phyloP scores from a whole-genome alignment of 192 early-diverging fungal species.

The Linnemannia exigua region DNA sequence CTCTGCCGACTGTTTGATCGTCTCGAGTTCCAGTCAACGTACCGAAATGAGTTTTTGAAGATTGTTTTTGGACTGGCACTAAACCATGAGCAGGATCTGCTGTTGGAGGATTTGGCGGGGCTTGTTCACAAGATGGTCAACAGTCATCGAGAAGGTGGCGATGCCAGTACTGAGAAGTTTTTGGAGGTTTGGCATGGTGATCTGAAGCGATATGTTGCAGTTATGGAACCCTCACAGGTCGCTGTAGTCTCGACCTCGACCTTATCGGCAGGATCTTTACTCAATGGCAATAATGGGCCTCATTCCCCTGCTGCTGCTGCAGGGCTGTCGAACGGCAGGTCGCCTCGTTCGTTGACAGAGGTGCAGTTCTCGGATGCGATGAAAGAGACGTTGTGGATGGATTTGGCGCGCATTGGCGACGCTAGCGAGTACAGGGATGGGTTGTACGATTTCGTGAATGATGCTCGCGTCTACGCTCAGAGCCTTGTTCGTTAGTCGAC shows the following conservation, averaged over 20 bases:
- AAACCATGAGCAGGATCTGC: slow-evolving; percentile 32
- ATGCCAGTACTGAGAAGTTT: slow-evolving; percentile 12
- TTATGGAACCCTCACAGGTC: slow-evolving; percentile 29
- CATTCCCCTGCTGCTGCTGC: neutral
- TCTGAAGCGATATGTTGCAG: slow-evolving; percentile 39
- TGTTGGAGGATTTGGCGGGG: slow-evolving; percentile 44
- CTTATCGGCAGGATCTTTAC: neutral
- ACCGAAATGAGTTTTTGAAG: slow-evolving; percentile 44
- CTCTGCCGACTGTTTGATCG: slow-evolving; percentile 47
- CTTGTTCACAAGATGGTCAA: slow-evolving; percentile 41
- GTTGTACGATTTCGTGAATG: slow-evolving; percentile 51
- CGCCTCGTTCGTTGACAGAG: neutral
- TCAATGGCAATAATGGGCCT: neutral
- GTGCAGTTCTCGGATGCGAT: slow-evolving; percentile 23
- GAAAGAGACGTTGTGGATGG: slow-evolving; percentile 42
- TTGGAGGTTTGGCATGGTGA: slow-evolving; percentile 43
- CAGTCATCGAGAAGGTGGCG: neutral
- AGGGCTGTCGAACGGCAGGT: neutral
- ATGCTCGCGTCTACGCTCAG: slow-evolving; percentile 51
- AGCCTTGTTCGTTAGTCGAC: slow-evolving; percentile 4
- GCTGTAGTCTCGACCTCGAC: neutral
- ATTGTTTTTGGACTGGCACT: slow-evolving; percentile 36
- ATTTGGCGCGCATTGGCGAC: slow-evolving; percentile 30
- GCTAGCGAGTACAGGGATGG: slow-evolving; percentile 37
- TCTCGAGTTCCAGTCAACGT: slow-evolving; percentile 31